Evolutionary conservation across 2,329 filamentous ascomycete genomes (phyloP), one percentile per base, ranked within the genome.

Genomic region (Triangularia verruculosa): DNA sequence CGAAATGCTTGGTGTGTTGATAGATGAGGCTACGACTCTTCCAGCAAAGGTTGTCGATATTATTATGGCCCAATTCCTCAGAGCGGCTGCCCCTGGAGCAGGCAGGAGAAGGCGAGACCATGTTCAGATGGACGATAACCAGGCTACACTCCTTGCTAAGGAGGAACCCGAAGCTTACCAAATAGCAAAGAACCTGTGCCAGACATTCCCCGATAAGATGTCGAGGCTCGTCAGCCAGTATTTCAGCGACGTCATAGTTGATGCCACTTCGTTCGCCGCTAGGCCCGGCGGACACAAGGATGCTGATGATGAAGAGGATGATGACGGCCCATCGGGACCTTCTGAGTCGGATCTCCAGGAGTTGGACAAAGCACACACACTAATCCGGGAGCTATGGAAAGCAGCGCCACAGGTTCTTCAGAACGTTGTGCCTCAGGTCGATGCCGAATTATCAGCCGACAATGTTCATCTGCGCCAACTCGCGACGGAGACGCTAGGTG

Each of bases 181-280:
- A 73, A 96, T 98, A 90, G 94, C 95, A 22, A 96, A 96, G 77
- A 91, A 91, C 2, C 89, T 99, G 53, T 99, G 95, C 79, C 95
- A 93, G 71, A 86, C 86, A 17, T 96, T 89, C 70, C 87, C 91
- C 0, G 94, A 97, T 70, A 96, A 96, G 77, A 97, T 99, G 94
- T 89, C 92, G 1, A 89, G 93, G 66, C 92, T 96, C 69, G 89
- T 98, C 62, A 94, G 92, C 69, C 93, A 96, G 72, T 99, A 98
- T 75, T 99, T 99, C 75, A 96, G 93, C 76, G 93, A 96, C 62
- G 93, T 98, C 59, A 96, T 99, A 63, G 88, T 98, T 66, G 93
- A 97, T 73, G 91, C 93, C 3, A 93, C 88, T 39, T 86, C 80
- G 12, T 82, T 86, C 54, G 80, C 79, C 20, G 79, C 79, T 9